Evolutionary conservation across 2,329 filamentous ascomycete genomes (phyloP).

Genomic region (Ophiosphaerella herpotricha): DNA sequence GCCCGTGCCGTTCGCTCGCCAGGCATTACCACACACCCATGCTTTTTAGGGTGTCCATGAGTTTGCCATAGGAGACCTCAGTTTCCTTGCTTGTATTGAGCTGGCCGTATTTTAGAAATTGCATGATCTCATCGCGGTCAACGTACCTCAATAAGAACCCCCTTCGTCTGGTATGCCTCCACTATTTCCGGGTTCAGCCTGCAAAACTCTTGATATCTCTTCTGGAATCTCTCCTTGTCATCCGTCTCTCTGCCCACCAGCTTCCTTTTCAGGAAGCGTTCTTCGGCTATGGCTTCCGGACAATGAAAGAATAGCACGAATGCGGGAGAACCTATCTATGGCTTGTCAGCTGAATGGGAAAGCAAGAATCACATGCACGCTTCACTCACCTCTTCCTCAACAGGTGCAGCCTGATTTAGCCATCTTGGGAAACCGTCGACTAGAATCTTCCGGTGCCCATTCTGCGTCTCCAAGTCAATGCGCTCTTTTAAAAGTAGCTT

Average conservation of each 20-base stretch:
- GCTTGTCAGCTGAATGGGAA: background rate
- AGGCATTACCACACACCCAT: background rate
- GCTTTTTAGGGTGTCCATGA: background rate
- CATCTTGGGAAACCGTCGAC: slow-evolving; percentile 6
- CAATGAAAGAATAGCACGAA: slow-evolving; percentile 7
- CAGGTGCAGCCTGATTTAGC: slow-evolving; percentile 5
- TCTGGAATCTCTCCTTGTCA: background rate
- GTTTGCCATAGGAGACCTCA: slow-evolving; percentile 2
- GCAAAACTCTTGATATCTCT: slow-evolving; percentile 2
- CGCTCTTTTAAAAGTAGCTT: too few relatives aligned
- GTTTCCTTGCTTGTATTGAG: slow-evolving; percentile 6
- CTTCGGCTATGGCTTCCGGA: slow-evolving; percentile 2
- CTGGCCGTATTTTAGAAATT: background rate
- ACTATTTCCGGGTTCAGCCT: background rate
- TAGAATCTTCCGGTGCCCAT: background rate
- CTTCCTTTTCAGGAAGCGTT: slow-evolving; percentile 8
- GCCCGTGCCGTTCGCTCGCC: too few relatives aligned
- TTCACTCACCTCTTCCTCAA: slow-evolving; percentile 4
- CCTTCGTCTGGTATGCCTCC: background rate
- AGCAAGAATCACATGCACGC: too few relatives aligned
- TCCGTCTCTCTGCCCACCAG: slow-evolving; percentile 6
- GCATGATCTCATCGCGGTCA: background rate
- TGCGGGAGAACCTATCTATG: background rate
- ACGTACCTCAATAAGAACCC: slow-evolving; percentile 1
- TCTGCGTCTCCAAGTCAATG: background rate